These are phyloP conservation scores for Monosporascus sp. DNA, from an alignment of 2,329 filamentous ascomycete genomes.

Conservation along the genomic window DNA sequence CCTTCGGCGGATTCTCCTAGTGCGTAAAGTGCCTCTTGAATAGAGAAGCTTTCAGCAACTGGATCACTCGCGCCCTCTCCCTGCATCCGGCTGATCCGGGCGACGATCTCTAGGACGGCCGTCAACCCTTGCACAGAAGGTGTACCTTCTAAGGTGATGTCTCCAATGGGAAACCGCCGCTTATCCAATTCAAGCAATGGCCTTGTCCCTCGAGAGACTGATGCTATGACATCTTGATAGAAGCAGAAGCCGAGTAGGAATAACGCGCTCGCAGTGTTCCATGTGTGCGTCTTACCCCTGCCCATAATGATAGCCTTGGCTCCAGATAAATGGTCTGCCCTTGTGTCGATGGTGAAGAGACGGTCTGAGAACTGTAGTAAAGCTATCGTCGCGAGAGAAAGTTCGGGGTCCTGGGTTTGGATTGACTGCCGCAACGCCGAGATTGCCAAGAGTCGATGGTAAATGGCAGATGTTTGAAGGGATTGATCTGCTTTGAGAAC, in stretches of 20 bases:
- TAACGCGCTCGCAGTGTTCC: constrained; percentile 16
- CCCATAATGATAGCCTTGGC: constrained; percentile 25
- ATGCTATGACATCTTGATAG: constrained; percentile 27
- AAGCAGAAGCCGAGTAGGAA: constrained; percentile 27
- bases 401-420: constrained; percentile 13
- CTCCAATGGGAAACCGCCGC: constrained; percentile 8
- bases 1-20: constrained; percentile 3
- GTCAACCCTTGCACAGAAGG: constrained; percentile 16
- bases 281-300: constrained; percentile 3
- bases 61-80: constrained; percentile 5
- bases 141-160: constrained; percentile 7
- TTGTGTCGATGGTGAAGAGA: constrained; percentile 22
- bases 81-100: constrained; percentile 21
- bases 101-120: constrained; percentile 16
- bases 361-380: constrained; percentile 27
- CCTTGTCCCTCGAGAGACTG: constrained; percentile 19
- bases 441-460: constrained; percentile 18
- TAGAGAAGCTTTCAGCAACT: constrained; percentile 7
- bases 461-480: constrained; percentile 16
- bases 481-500: constrained; percentile 17
- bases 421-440: constrained; percentile 16
- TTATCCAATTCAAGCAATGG: constrained; percentile 19
- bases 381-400: constrained; percentile 25
- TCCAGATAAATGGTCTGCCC: constrained; percentile 24
- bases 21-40: constrained; percentile 9